Conservation (phyloP, 306 rosid genomes). For the Quercus bicolor region DNA sequence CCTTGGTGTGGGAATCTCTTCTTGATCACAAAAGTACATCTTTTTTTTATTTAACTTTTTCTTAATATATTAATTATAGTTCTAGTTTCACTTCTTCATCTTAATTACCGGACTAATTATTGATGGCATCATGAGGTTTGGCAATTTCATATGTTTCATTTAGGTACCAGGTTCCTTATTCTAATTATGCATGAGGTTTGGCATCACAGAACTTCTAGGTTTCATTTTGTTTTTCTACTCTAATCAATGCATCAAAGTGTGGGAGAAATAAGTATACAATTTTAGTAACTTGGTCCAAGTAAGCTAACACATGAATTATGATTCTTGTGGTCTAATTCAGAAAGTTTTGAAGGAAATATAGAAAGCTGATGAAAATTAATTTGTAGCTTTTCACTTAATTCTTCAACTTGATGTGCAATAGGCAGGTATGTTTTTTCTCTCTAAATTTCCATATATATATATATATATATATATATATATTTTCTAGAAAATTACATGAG, state of each 20-base stretch:
- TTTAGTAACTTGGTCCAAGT: not conserved
- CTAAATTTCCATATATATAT: not conserved
- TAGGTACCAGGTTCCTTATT: constrained; percentile 13
- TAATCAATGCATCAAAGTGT: not conserved
- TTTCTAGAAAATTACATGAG: not conserved
- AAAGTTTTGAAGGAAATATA: constrained; percentile 17
- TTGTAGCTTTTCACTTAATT: constrained; percentile 20
- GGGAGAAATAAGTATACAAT: not conserved
- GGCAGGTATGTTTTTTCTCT: not conserved
- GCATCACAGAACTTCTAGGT: not conserved
- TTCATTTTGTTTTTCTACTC: not conserved
- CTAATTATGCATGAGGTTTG: constrained; percentile 19
- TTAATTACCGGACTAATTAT: not conserved
- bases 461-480: not conserved
- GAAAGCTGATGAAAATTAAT: constrained; percentile 30
- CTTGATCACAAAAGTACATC: constrained; percentile 22
- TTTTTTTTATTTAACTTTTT: constrained; percentile 28
- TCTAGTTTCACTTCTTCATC: not conserved
- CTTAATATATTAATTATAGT: not conserved
- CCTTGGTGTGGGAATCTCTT: constrained; percentile 82
- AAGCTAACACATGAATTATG: not conserved
- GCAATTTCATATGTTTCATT: not conserved
- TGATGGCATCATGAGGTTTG: not conserved
- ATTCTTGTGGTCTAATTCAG: constrained; percentile 18
- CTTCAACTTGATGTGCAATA: not conserved